Percentiles rank a stretch among this genome's conserved stretches.
phyloP scores from a whole-genome alignment of 306 rosid genomes.

The Cicer pinnatifidum region DNA sequence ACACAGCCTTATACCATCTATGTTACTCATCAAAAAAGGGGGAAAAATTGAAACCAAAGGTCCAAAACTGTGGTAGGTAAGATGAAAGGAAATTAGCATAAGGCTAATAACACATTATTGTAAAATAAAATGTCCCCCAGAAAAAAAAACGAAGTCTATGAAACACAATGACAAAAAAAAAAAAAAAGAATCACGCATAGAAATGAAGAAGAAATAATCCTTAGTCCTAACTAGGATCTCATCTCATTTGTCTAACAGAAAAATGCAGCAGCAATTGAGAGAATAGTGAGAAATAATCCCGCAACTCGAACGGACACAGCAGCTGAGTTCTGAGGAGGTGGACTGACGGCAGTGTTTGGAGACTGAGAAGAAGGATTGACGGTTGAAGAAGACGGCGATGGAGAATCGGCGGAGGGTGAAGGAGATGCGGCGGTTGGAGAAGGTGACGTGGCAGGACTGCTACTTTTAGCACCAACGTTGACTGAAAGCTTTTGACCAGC shows the following conservation, averaged over 20 bases:
- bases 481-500: slow-evolving; percentile 52
- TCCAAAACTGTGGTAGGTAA: slow-evolving; percentile 23
- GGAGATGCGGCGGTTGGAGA: slow-evolving; percentile 28
- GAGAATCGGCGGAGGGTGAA: slow-evolving; percentile 22
- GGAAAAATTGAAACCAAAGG: neutral
- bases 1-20: neutral
- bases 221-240: slow-evolving; percentile 19
- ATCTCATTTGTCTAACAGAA: slow-evolving; percentile 48
- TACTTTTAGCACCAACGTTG: slow-evolving; percentile 35
- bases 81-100: slow-evolving; percentile 4
- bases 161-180: slow-evolving; percentile 34
- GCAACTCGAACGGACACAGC: slow-evolving; percentile 47
- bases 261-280: slow-evolving; percentile 54
- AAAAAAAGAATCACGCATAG: neutral
- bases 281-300: slow-evolving; percentile 47
- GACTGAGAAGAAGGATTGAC: slow-evolving; percentile 45
- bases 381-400: slow-evolving; percentile 21
- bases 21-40: neutral
- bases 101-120: slow-evolving; percentile 35
- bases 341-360: slow-evolving; percentile 29
- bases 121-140: neutral
- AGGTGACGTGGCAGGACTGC: slow-evolving; percentile 1
- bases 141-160: slow-evolving; percentile 37
- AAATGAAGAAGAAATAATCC: slow-evolving; percentile 17
- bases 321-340: slow-evolving; percentile 46